A percentile compares a stretch with the other conserved stretches of the same genome.
phyloP scores from a whole-genome alignment of 2,329 filamentous ascomycete species.

The Nannizziopsis barbatae region DNA sequence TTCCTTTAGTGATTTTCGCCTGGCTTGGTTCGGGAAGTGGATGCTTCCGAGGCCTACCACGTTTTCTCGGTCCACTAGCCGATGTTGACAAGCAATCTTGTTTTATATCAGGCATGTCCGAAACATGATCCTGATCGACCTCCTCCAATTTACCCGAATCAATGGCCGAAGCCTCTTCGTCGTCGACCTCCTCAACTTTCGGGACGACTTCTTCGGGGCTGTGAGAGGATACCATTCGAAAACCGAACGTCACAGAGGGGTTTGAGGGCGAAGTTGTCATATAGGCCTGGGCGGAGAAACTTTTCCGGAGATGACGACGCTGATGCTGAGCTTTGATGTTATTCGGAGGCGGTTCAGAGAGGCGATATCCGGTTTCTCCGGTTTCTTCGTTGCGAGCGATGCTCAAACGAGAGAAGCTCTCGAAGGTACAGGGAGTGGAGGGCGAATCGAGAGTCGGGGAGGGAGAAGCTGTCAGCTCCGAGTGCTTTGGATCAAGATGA shows the following conservation, averaged over 20 bases:
- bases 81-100: constrained; percentile 15
- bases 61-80: constrained; percentile 43
- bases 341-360: constrained; percentile 11
- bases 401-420: constrained; percentile 24
- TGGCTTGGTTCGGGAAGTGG: constrained; percentile 51
- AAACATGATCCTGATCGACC: constrained; percentile 19
- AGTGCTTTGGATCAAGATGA: constrained; percentile 16
- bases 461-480: constrained; percentile 8
- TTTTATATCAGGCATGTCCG: constrained; percentile 20
- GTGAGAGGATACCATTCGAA: constrained; percentile 20
- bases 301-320: constrained; percentile 9
- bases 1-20: constrained; percentile 65
- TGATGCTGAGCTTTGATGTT: constrained; percentile 2
- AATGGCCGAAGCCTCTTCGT: constrained; percentile 26
- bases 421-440: constrained; percentile 22
- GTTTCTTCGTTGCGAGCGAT: constrained; percentile 28
- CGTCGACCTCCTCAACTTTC: constrained; percentile 46
- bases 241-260: constrained; percentile 17
- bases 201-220: constrained; percentile 33
- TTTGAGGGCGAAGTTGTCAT: constrained; percentile 14
- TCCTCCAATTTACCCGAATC: constrained; percentile 24
- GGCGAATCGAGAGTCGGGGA: constrained; percentile 10
- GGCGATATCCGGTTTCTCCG: constrained; percentile 21
- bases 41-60: constrained; percentile 74
- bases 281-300: constrained; percentile 12